A percentile compares a stretch with the other conserved stretches of the same genome.
Evolutionary conservation across 1,284 basidiomycete genomes (phyloP).

Genomic region (Tremellales sp.): DNA sequence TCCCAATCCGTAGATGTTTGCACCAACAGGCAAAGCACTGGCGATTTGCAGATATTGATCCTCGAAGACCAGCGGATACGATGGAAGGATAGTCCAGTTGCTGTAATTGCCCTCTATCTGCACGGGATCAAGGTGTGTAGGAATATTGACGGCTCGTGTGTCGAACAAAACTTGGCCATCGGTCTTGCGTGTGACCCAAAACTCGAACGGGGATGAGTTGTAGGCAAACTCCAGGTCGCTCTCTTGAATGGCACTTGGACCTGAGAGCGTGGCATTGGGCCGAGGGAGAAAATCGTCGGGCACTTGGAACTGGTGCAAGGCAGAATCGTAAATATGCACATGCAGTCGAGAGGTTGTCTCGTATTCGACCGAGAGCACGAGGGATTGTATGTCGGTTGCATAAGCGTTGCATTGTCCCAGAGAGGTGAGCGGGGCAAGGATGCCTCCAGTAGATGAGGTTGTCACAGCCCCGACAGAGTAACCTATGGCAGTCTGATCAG

Average conservation of each 20-base stretch:
- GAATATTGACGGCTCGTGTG: constrained; percentile 57
- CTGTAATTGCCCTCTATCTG: constrained; percentile 30
- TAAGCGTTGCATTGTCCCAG: constrained; percentile 60
- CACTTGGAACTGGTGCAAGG: constrained; percentile 60
- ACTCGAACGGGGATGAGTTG: constrained; percentile 62
- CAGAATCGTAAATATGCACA: constrained; percentile 63
- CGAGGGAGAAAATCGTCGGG: constrained; percentile 62
- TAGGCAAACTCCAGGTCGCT: constrained; percentile 57
- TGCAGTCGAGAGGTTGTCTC: constrained; percentile 53
- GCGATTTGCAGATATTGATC: constrained; percentile 69
- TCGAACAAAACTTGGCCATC: constrained; percentile 62
- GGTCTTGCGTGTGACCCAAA: constrained; percentile 64
- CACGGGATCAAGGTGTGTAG: constrained; percentile 51
- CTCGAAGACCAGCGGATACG: constrained; percentile 71
- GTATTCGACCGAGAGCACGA: constrained; percentile 53
- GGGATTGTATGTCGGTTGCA: constrained; percentile 60
- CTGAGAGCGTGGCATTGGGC: constrained; percentile 42
- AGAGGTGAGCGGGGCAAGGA: constrained; percentile 10
- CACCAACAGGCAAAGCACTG: constrained; percentile 41
- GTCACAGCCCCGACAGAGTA: constrained; percentile 11
- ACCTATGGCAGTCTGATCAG: constrained; percentile 4
- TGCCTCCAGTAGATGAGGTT: constrained; percentile 12
- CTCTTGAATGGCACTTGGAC: constrained; percentile 16
- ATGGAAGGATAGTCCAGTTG: constrained; percentile 32
- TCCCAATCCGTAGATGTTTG: constrained; percentile 74